Base-by-base conservation (phyloP, 1,139 yeast genomes). In the Entelexis paramagnoliae region DNA sequence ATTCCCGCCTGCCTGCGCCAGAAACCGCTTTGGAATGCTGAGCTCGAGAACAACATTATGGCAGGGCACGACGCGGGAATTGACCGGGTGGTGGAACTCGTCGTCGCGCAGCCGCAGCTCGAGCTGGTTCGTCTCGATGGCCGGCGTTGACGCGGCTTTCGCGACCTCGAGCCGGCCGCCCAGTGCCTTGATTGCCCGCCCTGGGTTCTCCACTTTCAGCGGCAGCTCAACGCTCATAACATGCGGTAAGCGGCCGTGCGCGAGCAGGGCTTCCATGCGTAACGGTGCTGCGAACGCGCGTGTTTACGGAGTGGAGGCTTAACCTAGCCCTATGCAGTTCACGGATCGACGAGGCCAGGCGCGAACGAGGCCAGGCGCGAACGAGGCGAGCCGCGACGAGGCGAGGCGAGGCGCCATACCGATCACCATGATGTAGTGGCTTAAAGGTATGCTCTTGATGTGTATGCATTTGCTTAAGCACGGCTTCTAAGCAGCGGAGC, bases 81-180 rank as follows among this genome's bases (percentile, higher is more conserved):
- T 67, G 3, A 91, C 71, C 0, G 97, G 96, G 65, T 91, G 98
- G 58, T 85, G 91, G 64, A 83, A 80, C 46, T 81, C 76, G 68
- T 81, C 89, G 10, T 76, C 69, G 51, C 96, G 68, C 51, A 86
- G 70, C 58, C 83, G 64, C 55, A 84, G 71, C 61, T 84, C 89
- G 48, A 88, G 71, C 16, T 74, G 68, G 7, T 70, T 69, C 24
- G 66, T 67, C 24, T 58, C 54, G 20, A 52, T 48, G 28, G 49
- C 50, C 28, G 43, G 43, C 26, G 49, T 29, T 2, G 54, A 9
- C 8, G 51, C 46, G 13, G 55, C 67, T 65, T 74, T 54, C 4
- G 69, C 64, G 8, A 68, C 54, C 10, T 69, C 68, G 0, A 71
- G 69, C 33, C 72, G 67, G 0, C 96, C 96, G 3, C 97, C 97